Base-by-base conservation (phyloP, 2,329 filamentous ascomycete species). In the Pyricularia pennisetigena region DNA sequence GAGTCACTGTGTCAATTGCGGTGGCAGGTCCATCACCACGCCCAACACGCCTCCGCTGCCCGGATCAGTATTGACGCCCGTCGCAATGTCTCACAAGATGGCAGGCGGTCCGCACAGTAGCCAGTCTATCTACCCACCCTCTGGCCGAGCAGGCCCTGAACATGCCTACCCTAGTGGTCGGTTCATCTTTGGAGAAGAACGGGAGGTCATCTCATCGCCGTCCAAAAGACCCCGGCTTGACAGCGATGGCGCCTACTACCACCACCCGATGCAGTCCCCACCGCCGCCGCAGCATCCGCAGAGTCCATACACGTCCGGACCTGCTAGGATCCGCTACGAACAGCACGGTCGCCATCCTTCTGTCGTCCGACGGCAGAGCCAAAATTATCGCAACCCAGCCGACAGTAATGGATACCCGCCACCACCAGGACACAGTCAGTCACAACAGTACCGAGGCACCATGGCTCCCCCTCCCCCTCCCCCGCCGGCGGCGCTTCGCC, bases 1-100 rank as follows among this genome's bases (percentile, higher is more conserved):
- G n/a, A 80, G 80, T 28, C 82, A 86, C 71, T 94, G 91, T 75
- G 81, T 83, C 41, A 92, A 88, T 81, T 94, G 91, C 72, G 88
- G 89, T 70, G 90, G 91, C 14, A 82, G 87, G 12, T 88, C 84
- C 74, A 87, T 89, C 73, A 83, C 85, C 67, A 86, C 87, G 6
- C 86, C 88, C 0, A 82, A 83, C 57, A 88, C 87, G 9, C 86
- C 69, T 20, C 79, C 62, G 71, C 71, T 67, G 77, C 57, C 30
- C 10, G 64, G 6, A 6, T 54, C 41, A 7, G 41, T 9, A n/a
- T 8, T 7, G 20, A 54, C 41, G 20, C 41, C 41, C 41, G 7
- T 54, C 41, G 41, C 20, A 54, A 54, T 54, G 41, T 54, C 41
- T n/a, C 20, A 54, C 41, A 54, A 54, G 20, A 54, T 54, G 41